Conservation (phyloP, 345 rosid species). For the Lepidium aucheri region DNA sequence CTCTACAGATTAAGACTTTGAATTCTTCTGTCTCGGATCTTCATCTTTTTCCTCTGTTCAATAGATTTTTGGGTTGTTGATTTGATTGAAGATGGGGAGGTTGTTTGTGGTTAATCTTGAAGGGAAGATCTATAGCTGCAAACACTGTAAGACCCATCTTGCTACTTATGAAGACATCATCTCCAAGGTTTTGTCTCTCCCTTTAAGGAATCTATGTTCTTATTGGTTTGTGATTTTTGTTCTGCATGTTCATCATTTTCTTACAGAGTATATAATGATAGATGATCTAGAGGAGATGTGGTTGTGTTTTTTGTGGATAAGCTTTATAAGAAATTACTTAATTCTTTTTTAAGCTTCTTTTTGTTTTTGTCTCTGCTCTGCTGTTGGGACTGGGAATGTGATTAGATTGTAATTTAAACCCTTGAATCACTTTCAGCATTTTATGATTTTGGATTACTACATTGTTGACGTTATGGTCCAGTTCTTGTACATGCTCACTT, state of each 20-base stretch:
- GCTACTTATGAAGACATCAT: slow-evolving; percentile 67
- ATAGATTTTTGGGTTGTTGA: neutral
- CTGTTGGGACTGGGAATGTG: neutral
- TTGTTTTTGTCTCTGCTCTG: neutral
- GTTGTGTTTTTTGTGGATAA: neutral
- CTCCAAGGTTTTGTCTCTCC: slow-evolving; percentile 52
- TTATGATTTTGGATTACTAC: neutral
- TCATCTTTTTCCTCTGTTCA: neutral
- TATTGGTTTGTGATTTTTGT: neutral
- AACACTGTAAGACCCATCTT: slow-evolving; percentile 89
- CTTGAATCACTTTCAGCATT: neutral
- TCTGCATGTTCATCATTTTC: neutral
- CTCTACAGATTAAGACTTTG: neutral
- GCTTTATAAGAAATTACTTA: neutral
- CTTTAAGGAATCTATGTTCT: neutral
- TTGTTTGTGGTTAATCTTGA: slow-evolving; percentile 77
- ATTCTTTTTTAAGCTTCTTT: neutral
- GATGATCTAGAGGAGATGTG: neutral
- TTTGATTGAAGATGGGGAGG: slow-evolving; percentile 63
- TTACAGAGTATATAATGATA: neutral
- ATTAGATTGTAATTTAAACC: neutral
- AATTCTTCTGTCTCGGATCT: neutral
- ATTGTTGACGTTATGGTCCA: neutral
- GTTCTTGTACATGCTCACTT: neutral
- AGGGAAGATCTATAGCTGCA: slow-evolving; percentile 89